Percentiles rank a stretch among this genome's conserved stretches.
Conservation (phyloP, 2,329 filamentous ascomycete genomes). For the Trichophyton verrucosum region DNA sequence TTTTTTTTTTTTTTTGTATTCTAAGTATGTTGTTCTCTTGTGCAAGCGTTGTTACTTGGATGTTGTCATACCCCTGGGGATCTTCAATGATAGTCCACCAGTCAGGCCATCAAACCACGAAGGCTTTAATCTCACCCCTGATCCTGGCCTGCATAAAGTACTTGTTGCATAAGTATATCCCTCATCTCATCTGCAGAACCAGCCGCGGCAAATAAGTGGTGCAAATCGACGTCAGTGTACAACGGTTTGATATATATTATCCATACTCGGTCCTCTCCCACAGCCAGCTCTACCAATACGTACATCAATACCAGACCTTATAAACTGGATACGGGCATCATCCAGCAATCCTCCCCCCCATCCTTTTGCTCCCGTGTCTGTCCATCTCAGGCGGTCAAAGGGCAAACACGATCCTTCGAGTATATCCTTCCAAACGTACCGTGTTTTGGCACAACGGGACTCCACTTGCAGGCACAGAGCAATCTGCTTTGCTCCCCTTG, state of each 20-base stretch:
- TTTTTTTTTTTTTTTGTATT: too few species aligned
- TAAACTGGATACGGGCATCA: too few species aligned
- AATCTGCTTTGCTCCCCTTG: neutral
- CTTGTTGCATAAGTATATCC: neutral
- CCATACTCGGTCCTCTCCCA: neutral
- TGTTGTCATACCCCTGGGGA: neutral
- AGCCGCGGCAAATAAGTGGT: neutral
- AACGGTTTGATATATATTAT: neutral
- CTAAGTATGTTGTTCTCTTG: too few species aligned
- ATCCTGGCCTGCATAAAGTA: neutral
- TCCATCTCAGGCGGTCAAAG: neutral
- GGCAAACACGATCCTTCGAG: neutral
- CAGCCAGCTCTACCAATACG: too few species aligned
- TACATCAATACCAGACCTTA: too few species aligned
- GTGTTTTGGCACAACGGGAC: too few species aligned
- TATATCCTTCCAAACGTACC: neutral
- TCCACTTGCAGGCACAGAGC: neutral
- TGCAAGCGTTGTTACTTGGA: too few species aligned
- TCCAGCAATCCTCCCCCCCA: too few species aligned
- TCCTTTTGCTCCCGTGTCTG: neutral
- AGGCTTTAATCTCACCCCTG: neutral
- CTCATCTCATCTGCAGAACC: neutral
- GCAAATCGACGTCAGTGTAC: too few species aligned
- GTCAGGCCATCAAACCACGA: neutral
- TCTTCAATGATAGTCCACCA: neutral